These are phyloP conservation scores for Schizothecium vesticola DNA, from an alignment of 495 filamentous ascomycete genomes.

Conservation along the genomic window DNA sequence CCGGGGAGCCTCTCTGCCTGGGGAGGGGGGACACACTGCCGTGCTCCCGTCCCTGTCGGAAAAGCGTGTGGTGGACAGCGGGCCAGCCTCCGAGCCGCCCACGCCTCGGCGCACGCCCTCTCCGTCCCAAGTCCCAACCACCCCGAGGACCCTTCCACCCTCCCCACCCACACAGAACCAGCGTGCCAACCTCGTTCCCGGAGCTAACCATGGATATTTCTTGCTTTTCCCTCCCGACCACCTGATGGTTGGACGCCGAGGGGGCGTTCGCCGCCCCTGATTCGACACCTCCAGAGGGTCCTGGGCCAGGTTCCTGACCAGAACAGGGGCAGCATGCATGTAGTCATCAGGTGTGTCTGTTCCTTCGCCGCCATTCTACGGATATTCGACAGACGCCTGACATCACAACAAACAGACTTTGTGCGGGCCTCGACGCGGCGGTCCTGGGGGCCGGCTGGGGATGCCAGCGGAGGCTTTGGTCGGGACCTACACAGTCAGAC, in stretches of 20 bases:
- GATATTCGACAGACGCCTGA: not conserved
- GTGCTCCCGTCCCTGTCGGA: not conserved
- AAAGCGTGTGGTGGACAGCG: not conserved
- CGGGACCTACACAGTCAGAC: no score
- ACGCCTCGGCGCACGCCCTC: not conserved
- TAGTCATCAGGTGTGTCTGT: conserved; percentile 10
- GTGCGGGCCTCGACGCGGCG: not conserved
- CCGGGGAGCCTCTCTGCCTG: not conserved
- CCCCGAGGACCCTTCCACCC: not conserved
- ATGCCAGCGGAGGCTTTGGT: not conserved
- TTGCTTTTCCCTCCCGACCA: conserved; percentile 6
- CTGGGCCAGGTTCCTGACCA: not conserved
- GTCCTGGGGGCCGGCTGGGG: not conserved
- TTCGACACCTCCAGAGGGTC: not conserved
- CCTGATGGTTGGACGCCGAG: not conserved
- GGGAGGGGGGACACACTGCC: not conserved
- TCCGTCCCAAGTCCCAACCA: not conserved
- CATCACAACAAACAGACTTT: not conserved
- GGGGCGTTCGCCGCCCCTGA: not conserved
- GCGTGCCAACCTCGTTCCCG: not conserved
- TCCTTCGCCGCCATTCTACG: conserved; percentile 1
- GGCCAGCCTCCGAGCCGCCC: not conserved
- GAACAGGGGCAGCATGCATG: conserved; percentile 10
- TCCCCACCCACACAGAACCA: not conserved
- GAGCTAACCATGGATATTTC: not conserved